Conservation (phyloP, 2,329 filamentous ascomycete genomes). For the Aspergillus nomiae region DNA sequence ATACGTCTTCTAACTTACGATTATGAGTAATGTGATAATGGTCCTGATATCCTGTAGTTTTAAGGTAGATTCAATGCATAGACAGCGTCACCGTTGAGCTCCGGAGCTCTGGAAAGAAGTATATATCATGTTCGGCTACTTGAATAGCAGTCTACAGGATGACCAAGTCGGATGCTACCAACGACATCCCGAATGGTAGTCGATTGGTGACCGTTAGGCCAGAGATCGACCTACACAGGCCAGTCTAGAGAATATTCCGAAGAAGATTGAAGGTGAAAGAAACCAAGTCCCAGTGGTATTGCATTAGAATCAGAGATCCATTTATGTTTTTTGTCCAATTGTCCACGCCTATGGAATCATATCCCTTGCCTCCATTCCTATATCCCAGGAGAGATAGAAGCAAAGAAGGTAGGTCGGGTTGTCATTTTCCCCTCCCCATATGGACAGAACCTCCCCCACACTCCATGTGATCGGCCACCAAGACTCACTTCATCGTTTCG, state of each 20-base stretch:
- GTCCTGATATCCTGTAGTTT: neutral
- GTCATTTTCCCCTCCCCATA: conserved; percentile 2
- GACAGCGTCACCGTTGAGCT: neutral
- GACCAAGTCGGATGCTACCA: neutral
- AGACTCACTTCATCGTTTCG: conserved; percentile 23
- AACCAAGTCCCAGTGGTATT: conserved; percentile 21
- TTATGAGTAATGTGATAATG: neutral
- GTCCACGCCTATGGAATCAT: conserved; percentile 12
- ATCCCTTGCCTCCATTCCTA: conserved; percentile 4
- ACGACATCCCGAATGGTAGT: neutral
- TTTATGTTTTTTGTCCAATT: conserved; percentile 13
- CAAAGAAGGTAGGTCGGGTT: conserved; percentile 1
- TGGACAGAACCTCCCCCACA: conserved; percentile 11
- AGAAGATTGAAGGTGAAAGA: neutral
- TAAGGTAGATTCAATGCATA: neutral
- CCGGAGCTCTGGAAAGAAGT: neutral
- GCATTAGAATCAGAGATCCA: conserved; percentile 18
- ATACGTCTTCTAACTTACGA: neutral
- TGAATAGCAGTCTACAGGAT: neutral
- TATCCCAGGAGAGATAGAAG: conserved; percentile 5
- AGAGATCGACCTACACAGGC: neutral
- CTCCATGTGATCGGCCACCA: conserved; percentile 13
- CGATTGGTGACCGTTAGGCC: neutral
- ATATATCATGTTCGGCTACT: neutral
- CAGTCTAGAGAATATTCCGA: neutral